A percentile compares a stretch with the other conserved stretches of the same genome.
phyloP scores from a whole-genome alignment of 306 rosid species.

The Medicago ruthenica region DNA sequence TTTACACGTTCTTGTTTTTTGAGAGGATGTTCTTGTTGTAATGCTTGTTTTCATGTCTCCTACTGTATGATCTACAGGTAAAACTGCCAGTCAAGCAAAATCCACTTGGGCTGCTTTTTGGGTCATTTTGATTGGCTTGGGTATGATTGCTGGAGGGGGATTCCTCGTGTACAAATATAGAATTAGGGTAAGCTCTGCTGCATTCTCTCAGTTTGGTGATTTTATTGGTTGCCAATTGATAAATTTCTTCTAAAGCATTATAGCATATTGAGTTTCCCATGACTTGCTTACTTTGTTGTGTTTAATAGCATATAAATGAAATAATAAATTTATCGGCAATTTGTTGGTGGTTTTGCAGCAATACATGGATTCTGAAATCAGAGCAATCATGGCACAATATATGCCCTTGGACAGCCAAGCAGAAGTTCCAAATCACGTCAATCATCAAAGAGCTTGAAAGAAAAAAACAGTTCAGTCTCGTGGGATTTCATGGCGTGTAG shows the following conservation, averaged over 20 bases:
- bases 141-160: constrained; percentile 84
- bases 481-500: constrained; percentile 43
- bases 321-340: constrained; percentile 9
- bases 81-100: constrained; percentile 64
- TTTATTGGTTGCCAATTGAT: background rate
- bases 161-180: constrained; percentile 91
- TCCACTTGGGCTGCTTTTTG: constrained; percentile 87
- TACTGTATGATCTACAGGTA: constrained; percentile 67
- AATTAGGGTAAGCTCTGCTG: constrained; percentile 71
- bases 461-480: constrained; percentile 9
- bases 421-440: constrained; percentile 72
- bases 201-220: constrained; percentile 19
- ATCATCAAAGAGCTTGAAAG: constrained; percentile 58
- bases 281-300: background rate
- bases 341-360: constrained; percentile 68
- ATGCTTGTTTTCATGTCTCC: background rate
- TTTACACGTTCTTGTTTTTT: background rate
- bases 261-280: background rate
- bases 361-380: constrained; percentile 95
- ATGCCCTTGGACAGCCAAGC: constrained; percentile 96
- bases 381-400: constrained; percentile 97
- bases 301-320: constrained; percentile 8
- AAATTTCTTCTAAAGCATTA: constrained; percentile 23
- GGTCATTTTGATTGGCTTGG: constrained; percentile 78
- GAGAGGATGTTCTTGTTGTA: constrained; percentile 7